Evolutionary conservation across 805 yeast species (phyloP).

Genomic region (Wickerhamiella azymoides): DNA sequence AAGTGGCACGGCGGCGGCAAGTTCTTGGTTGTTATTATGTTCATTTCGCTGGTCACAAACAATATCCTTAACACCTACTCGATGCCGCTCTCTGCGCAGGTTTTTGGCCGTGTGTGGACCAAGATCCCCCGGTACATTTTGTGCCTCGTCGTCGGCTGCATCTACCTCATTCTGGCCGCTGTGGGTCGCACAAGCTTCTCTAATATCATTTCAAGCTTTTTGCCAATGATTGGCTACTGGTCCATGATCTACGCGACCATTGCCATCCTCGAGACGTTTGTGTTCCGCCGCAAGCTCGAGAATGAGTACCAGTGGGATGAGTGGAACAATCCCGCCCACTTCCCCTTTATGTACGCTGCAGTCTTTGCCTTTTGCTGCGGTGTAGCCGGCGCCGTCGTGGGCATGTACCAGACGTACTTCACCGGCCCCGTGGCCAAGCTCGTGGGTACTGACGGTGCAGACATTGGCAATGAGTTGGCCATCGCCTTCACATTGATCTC

Average conservation of each 20-base stretch:
- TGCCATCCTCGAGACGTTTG: constrained; percentile 53
- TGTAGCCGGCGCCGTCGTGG: constrained; percentile 68
- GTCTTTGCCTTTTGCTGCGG: constrained; percentile 51
- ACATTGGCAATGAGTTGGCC: constrained; percentile 67
- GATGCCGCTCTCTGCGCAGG: constrained; percentile 65
- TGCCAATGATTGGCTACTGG: constrained; percentile 92
- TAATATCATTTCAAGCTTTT: constrained; percentile 59
- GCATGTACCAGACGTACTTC: constrained; percentile 81
- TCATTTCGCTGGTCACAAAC: constrained; percentile 66
- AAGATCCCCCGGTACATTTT: constrained; percentile 67
- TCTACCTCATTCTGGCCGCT: constrained; percentile 56
- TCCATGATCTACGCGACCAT: constrained; percentile 65
- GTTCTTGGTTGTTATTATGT: constrained; percentile 53
- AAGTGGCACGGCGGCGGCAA: constrained; percentile 71
- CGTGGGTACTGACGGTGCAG: constrained; percentile 61
- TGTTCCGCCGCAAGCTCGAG: constrained; percentile 37
- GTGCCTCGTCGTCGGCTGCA: constrained; percentile 46
- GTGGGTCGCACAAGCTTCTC: constrained; percentile 65
- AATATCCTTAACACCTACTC: constrained; percentile 72
- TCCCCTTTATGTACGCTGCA: constrained; percentile 66
- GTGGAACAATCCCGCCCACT: constrained; percentile 49
- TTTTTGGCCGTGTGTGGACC: constrained; percentile 35
- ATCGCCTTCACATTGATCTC: constrained; percentile 54
- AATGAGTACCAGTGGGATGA: constrained; percentile 55
- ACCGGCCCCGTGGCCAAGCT: constrained; percentile 56